Evolutionary conservation across 257 asterid genomes (phyloP).

Genomic region (Cordia subcordata): DNA sequence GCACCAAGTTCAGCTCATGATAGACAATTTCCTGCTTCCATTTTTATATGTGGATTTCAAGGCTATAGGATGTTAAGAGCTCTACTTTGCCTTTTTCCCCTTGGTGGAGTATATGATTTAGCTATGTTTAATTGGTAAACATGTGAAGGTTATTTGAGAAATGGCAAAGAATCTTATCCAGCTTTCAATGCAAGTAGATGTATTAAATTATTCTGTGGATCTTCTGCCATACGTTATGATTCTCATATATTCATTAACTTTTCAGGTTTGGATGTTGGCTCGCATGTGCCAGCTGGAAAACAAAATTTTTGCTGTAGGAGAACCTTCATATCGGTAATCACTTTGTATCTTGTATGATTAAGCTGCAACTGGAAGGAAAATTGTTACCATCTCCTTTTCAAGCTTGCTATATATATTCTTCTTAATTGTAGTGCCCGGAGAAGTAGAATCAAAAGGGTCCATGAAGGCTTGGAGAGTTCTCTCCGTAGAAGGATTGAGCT

Average conservation of each 20-base stretch:
- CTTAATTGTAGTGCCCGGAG: slow-evolving; percentile 60
- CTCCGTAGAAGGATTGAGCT: slow-evolving; percentile 78
- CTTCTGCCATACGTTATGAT: neutral
- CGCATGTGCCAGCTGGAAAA: slow-evolving; percentile 66
- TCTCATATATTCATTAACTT: neutral
- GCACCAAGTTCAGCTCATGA: no score
- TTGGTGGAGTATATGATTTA: slow-evolving; percentile 1
- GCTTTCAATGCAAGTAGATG: no score
- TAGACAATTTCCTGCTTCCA: no score
- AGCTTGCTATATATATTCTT: slow-evolving; percentile 1
- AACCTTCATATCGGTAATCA: slow-evolving; percentile 79
- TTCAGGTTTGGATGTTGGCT: slow-evolving; percentile 39
- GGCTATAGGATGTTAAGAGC: no score
- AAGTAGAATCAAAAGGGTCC: slow-evolving; percentile 68
- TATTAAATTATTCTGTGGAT: neutral
- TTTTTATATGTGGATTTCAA: no score
- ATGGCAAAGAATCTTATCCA: no score
- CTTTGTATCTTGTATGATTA: slow-evolving; percentile 6
- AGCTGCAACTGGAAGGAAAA: slow-evolving; percentile 1
- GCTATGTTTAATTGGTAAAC: neutral
- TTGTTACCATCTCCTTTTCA: neutral
- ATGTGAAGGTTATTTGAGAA: neutral
- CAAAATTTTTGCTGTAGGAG: slow-evolving; percentile 91
- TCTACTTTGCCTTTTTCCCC: neutral
- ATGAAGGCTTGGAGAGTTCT: slow-evolving; percentile 72